Evolutionary conservation across 1,284 basidiomycete genomes (phyloP).

Genomic region (Grifola frondosa): DNA sequence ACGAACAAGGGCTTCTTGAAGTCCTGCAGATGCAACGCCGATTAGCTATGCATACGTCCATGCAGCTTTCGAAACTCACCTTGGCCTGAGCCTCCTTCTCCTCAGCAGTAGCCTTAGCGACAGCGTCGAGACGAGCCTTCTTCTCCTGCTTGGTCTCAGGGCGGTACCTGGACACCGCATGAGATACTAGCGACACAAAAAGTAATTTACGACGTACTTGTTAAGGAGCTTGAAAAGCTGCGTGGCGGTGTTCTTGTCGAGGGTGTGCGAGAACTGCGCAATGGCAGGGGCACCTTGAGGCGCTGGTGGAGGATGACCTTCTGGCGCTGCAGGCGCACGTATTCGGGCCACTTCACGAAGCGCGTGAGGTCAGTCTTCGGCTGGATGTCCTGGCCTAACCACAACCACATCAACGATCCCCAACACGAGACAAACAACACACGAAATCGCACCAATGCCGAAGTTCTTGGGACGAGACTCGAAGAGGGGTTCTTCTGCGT

Average conservation of each 20-base stretch:
- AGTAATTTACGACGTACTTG: slow-evolving; percentile 57
- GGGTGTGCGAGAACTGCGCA: slow-evolving; percentile 95
- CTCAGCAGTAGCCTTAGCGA: slow-evolving; percentile 76
- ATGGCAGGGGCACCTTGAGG: slow-evolving; percentile 97
- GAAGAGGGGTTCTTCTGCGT: slow-evolving; percentile 94
- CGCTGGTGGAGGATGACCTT: slow-evolving; percentile 99
- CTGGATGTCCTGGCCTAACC: slow-evolving; percentile 88
- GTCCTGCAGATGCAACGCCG: slow-evolving; percentile 47
- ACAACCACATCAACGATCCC: slow-evolving; percentile 1
- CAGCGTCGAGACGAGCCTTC: slow-evolving; percentile 86
- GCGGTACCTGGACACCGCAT: slow-evolving; percentile 50
- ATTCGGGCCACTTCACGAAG: slow-evolving; percentile 99
- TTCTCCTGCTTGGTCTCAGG: slow-evolving; percentile 97
- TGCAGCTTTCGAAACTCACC: slow-evolving; percentile 34
- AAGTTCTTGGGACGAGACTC: slow-evolving; percentile 91
- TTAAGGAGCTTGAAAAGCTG: slow-evolving; percentile 98
- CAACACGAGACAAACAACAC: neutral
- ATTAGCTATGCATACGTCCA: slow-evolving; percentile 11
- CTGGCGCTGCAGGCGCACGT: slow-evolving; percentile 97
- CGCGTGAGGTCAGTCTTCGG: slow-evolving; percentile 91
- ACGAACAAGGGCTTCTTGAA: slow-evolving; percentile 92
- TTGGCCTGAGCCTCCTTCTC: slow-evolving; percentile 75
- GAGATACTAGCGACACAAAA: neutral
- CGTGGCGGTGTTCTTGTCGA: slow-evolving; percentile 99
- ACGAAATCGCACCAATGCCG: slow-evolving; percentile 77